A percentile compares a stretch with the other conserved stretches of the same genome.
phyloP scores from a whole-genome alignment of 2,329 filamentous ascomycete species.

The Eurotiales sp. region DNA sequence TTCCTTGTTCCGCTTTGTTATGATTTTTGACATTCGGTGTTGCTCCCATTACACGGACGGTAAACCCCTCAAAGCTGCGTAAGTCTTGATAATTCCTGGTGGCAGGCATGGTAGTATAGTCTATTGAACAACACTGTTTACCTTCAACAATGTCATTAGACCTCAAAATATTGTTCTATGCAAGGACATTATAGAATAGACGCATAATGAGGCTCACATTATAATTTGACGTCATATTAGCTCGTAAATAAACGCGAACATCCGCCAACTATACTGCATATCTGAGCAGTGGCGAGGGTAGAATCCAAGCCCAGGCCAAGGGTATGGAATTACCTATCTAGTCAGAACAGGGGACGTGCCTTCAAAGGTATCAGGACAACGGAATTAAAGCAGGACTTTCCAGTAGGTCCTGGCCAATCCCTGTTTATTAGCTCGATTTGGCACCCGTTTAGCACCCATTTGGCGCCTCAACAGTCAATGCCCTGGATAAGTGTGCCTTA shows the following conservation, averaged over 20 bases:
- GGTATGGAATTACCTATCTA: no score
- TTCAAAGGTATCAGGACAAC: neutral
- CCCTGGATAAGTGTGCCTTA: neutral
- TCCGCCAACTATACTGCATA: neutral
- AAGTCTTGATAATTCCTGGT: neutral
- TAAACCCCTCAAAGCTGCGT: no score
- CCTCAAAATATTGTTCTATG: neutral
- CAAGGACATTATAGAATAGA: slow-evolving; percentile 3
- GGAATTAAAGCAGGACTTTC: neutral
- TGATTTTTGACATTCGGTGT: no score
- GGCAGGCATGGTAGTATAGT: no score
- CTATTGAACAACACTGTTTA: neutral
- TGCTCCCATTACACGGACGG: neutral
- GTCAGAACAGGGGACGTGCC: neutral
- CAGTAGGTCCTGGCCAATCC: neutral
- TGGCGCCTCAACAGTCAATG: neutral
- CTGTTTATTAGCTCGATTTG: neutral
- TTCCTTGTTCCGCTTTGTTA: neutral
- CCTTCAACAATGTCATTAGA: neutral
- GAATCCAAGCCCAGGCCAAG: no score
- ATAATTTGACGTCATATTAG: no score
- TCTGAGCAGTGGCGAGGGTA: no score
- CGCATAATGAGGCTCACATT: no score
- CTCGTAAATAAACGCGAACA: no score
- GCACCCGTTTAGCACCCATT: neutral